Evolutionary conservation across 2,329 filamentous ascomycete species (phyloP).

Genomic region (Cercospora brassicicola): DNA sequence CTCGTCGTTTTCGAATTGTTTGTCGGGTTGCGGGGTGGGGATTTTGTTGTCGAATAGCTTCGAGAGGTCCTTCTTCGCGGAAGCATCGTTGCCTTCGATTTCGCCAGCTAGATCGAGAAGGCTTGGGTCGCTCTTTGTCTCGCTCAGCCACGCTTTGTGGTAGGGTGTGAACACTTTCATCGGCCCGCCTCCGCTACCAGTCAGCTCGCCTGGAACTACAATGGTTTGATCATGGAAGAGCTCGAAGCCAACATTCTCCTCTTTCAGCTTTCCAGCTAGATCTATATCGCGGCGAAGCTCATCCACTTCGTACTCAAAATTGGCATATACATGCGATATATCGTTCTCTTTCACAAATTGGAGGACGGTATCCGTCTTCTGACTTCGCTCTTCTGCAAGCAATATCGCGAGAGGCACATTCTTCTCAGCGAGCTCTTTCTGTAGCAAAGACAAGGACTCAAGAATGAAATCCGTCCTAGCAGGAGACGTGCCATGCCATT

Average conservation of each 20-base stretch:
- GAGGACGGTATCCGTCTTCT: slow-evolving; percentile 46
- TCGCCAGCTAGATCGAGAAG: slow-evolving; percentile 47
- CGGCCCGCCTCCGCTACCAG: slow-evolving; percentile 46
- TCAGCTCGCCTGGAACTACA: slow-evolving; percentile 48
- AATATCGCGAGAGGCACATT: slow-evolving; percentile 53
- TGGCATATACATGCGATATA: slow-evolving; percentile 51
- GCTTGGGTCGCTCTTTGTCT: slow-evolving; percentile 45
- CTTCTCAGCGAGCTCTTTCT: slow-evolving; percentile 49
- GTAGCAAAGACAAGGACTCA: slow-evolving; percentile 47
- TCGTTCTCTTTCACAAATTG: slow-evolving; percentile 48
- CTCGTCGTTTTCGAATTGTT: slow-evolving; percentile 43
- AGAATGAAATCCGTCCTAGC: slow-evolving; percentile 53
- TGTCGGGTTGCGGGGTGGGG: slow-evolving; percentile 43
- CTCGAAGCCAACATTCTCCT: slow-evolving; percentile 44
- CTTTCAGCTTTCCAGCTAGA: slow-evolving; percentile 41
- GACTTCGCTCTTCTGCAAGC: slow-evolving; percentile 45
- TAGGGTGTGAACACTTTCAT: slow-evolving; percentile 57
- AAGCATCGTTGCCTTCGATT: slow-evolving; percentile 47
- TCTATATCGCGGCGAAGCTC: slow-evolving; percentile 65
- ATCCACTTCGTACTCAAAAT: slow-evolving; percentile 86
- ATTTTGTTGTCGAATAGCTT: slow-evolving; percentile 59
- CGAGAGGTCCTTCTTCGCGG: slow-evolving; percentile 51
- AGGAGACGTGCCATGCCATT: slow-evolving; percentile 54
- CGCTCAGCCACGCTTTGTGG: slow-evolving; percentile 49
- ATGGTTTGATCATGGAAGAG: slow-evolving; percentile 54